Evolutionary conservation across 495 filamentous ascomycete genomes (phyloP), one percentile per base, ranked within the genome.

Genomic region (Glonium stellatum): DNA sequence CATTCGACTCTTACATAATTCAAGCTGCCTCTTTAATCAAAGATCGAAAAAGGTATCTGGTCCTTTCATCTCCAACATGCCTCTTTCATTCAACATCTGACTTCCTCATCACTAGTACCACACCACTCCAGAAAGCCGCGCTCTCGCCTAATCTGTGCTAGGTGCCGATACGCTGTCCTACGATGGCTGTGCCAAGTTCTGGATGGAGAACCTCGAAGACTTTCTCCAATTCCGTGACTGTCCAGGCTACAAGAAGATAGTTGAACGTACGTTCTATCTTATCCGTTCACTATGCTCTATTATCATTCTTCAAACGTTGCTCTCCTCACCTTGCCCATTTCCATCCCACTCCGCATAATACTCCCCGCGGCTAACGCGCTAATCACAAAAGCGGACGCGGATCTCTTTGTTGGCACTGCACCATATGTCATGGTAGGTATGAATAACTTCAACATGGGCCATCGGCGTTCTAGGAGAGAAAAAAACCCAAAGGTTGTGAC

Each of bases 181-280:
- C 3, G 47, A 50, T 21, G 47, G 47, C 11, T 50, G 47, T 23
- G 47, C 47, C 2, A 21, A 50, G 47, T 50, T 50, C 47, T 50
- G 47, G 47, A n/a, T 50, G 3, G 47, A 50, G n/a, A 50, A 22
- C 47, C 15, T 50, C 15, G 47, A 50, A 11, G 47, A 50, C n/a
- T 23, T 50, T 50, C 15, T 19, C 18, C 18, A 50, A 21, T 50
- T 50, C 47, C 12, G 47, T 11, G 11, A 21, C 11, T 18, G 1
- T 50, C 4, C 3, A 21, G 47, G 21, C 11, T 50, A 21, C 21
- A 18, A 50, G 47, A 50, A 18, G 47, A 50, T 50, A 8, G 8
- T 39, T 8, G 36, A 39, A 15, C 36, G 36, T 39, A 39, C n/a
- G n/a, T n/a, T n/a, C n/a, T n/a, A n/a, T n/a, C n/a, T n/a, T n/a